Evolutionary conservation across 192 early-diverging fungal species (phyloP).

Genomic region (Backusella australiensis): DNA sequence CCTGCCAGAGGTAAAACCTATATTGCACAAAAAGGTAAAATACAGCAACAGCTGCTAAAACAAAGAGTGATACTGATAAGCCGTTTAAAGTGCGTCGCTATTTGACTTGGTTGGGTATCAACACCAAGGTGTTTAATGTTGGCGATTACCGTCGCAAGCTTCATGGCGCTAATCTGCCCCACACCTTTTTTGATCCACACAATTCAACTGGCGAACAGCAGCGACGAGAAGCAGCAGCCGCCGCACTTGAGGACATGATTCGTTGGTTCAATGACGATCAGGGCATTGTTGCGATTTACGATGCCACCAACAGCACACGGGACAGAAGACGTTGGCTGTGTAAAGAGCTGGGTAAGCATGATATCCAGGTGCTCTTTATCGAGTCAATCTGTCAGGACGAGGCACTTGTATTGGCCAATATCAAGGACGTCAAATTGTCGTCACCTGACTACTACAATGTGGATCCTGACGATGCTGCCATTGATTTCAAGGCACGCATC

Average conservation of each 20-base stretch:
- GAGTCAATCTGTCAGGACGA: slow-evolving; percentile 94
- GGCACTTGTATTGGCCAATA: slow-evolving; percentile 85
- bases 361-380: slow-evolving; percentile 94
- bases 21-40: slow-evolving; percentile 85
- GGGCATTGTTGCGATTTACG: slow-evolving; percentile 92
- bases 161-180: slow-evolving; percentile 75
- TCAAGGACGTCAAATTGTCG: slow-evolving; percentile 92
- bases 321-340: slow-evolving; percentile 74
- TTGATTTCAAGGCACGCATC: slow-evolving; percentile 91
- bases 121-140: slow-evolving; percentile 94
- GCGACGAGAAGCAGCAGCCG: slow-evolving; percentile 76
- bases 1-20: slow-evolving; percentile 97
- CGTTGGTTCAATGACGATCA: slow-evolving; percentile 82
- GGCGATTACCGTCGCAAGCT: slow-evolving; percentile 95
- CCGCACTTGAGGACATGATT: slow-evolving; percentile 92
- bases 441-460: slow-evolving; percentile 92
- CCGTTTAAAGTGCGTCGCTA: slow-evolving; percentile 77
- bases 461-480: slow-evolving; percentile 84
- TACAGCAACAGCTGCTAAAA: background rate
- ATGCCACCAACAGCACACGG: slow-evolving; percentile 96
- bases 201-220: slow-evolving; percentile 69
- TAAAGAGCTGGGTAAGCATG: slow-evolving; percentile 65
- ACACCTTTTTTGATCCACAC: slow-evolving; percentile 90
- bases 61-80: background rate
- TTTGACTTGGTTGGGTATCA: slow-evolving; percentile 93